Evolutionary conservation across 139 green algal genomes (phyloP), one percentile per base, ranked within the genome.

Genomic region (Chlorella vulgaris): DNA sequence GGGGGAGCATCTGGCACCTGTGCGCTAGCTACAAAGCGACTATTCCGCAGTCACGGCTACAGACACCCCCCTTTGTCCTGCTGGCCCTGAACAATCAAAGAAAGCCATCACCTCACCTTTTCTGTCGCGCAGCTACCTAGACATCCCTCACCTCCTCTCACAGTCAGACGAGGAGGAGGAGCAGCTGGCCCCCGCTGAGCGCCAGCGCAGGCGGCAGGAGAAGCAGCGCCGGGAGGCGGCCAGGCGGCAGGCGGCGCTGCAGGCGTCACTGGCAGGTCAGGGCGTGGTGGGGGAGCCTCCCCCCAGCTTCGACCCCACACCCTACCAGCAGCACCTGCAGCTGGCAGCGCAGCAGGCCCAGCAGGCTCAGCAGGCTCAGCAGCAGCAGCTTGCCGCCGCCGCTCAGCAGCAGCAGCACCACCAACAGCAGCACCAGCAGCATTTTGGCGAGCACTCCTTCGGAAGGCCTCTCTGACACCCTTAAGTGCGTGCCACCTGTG

Each of bases 281-380:
- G 73, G 73, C 28, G 73, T 80, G 10, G 73, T 69, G 73, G 26
- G 36, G 3, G 55, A 51, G 4, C 15, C n/a, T n/a, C n/a, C 43
- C 19, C 29, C 69, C n/a, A 53, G 73, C 33, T 80, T 80, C 39
- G 53, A 80, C 55, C 53, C 73, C 8, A 55, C 73, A 4, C 73
- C 73, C 4, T 80, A 80, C 73, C 73, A 80, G 73, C 73, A 80
- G 53, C 55, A 69, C 53, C 73, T 80, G 26, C 50, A 66, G 36
- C 73, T 69, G 53, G 8, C 53, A 0, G 69, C 69, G 6, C 28
- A 29, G 13, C 69, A 77, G 47, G 43, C 55, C 38, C 67, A 50
- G 67, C 39, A 36, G 50, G 66, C 66, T 5, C 21, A 39, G 69
- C 69, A 76, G 40, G 21, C 31, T 28, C 40, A 61, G n/a, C 42